phyloP scores from a whole-genome alignment of 2,329 filamentous ascomycete genomes.

The Trichoderma sp. region DNA sequence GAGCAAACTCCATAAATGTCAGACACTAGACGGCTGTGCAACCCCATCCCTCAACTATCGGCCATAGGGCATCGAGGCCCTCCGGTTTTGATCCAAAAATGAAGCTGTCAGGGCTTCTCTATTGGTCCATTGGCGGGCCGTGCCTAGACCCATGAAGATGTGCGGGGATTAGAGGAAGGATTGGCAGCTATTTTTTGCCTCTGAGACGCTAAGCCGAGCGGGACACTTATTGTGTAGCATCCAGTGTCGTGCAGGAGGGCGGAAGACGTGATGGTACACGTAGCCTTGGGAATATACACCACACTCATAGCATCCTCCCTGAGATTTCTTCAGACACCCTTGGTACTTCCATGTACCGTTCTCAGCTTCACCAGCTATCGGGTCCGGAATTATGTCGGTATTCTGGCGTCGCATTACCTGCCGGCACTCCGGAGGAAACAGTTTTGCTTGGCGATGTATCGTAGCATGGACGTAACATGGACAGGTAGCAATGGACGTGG shows the following conservation, averaged over 20 bases:
- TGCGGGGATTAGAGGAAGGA: background rate
- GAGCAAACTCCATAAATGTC: background rate
- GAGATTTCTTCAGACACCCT: background rate
- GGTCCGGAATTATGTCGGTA: constrained; percentile 2
- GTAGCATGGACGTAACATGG: background rate
- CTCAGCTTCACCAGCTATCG: background rate
- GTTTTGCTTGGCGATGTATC: background rate
- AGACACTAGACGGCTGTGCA: background rate
- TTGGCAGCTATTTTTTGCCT: constrained; percentile 16
- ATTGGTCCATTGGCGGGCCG: constrained; percentile 12
- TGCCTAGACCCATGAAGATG: background rate
- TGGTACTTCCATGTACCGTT: background rate
- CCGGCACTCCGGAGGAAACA: background rate
- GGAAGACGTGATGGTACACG: background rate
- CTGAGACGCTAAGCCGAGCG: constrained; percentile 1
- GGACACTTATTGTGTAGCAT: background rate
- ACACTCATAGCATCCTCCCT: background rate
- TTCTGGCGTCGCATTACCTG: background rate
- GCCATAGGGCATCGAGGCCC: background rate
- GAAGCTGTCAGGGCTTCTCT: background rate
- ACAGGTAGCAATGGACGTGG: background rate
- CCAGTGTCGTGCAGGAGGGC: background rate
- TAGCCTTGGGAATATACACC: background rate
- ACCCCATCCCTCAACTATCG: background rate
- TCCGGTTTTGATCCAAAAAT: background rate